phyloP scores from a whole-genome alignment of 257 asterid species.

The Plantago elongata region DNA sequence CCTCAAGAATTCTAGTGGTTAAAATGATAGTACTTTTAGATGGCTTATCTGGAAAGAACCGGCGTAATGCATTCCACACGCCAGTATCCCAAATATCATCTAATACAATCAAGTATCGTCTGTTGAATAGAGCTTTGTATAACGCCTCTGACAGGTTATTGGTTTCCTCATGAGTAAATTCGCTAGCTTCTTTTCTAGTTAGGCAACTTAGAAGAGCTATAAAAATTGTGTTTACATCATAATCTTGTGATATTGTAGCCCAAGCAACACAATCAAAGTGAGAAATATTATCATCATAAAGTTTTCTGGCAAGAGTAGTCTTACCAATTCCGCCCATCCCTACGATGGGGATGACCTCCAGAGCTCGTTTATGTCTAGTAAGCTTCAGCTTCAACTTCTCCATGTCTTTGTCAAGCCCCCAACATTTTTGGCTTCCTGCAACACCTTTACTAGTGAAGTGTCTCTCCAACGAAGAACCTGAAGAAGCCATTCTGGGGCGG shows the following conservation, averaged over 20 bases:
- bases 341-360: slow-evolving; percentile 6
- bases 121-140: background rate
- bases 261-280: slow-evolving; percentile 16
- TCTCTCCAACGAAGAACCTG: no score
- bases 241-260: slow-evolving; percentile 15
- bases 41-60: background rate
- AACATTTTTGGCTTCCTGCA: no score
- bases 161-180: background rate
- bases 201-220: background rate
- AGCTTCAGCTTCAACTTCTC: background rate
- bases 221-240: background rate
- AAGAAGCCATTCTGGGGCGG: no score
- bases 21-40: background rate
- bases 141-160: background rate
- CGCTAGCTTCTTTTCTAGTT: background rate
- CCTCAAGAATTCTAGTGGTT: background rate
- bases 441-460: no score
- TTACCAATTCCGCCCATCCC: slow-evolving; percentile 12
- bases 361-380: background rate
- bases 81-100: slow-evolving; percentile 11
- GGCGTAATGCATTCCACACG: background rate
- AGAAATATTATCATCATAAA: slow-evolving; percentile 4
- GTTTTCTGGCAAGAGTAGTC: slow-evolving; percentile 18
- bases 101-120: slow-evolving; percentile 6
- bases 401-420: slow-evolving; percentile 12